These are phyloP conservation scores for Malania oleifera DNA, from an alignment of 164 flowering plant genomes.

Conservation along the genomic window DNA sequence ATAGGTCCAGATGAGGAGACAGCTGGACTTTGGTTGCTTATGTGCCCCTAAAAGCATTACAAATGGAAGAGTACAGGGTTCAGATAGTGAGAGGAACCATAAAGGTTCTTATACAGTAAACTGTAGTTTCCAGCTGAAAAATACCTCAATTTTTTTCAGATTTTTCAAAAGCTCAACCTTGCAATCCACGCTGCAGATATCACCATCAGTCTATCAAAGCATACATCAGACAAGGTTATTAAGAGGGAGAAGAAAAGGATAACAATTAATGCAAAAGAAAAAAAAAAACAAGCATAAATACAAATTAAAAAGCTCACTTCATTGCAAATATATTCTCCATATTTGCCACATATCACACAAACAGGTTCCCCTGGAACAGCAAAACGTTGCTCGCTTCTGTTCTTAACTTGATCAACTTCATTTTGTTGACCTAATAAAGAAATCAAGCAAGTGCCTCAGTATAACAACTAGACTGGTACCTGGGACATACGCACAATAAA, in stretches of 20 bases:
- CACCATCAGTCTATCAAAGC: slow-evolving; percentile 69
- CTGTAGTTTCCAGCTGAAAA: not conserved
- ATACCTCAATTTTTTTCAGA: slow-evolving; percentile 32
- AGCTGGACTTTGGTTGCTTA: slow-evolving; percentile 17
- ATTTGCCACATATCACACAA: slow-evolving; percentile 80
- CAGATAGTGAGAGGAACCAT: not conserved
- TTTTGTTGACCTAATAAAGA: slow-evolving; percentile 20
- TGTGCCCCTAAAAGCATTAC: slow-evolving; percentile 27
- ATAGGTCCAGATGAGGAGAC: slow-evolving; percentile 22
- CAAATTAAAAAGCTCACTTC: slow-evolving; percentile 39
- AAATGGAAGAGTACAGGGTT: not conserved
- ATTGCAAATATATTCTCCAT: slow-evolving; percentile 86
- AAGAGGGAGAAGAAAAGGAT: not conserved
- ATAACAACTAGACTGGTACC: not conserved
- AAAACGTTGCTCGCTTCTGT: slow-evolving; percentile 67
- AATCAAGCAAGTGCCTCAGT: not conserved
- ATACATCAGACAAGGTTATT: not conserved
- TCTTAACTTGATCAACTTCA: slow-evolving; percentile 39
- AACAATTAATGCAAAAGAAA: not conserved
- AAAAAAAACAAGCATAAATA: not conserved
- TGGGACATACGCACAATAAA: not conserved
- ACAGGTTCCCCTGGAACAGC: slow-evolving; percentile 80
- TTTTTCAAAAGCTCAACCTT: slow-evolving; percentile 51
- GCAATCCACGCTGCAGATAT: slow-evolving; percentile 89
- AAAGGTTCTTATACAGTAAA: not conserved